Evolutionary conservation across 108 stramenopile species (phyloP), one percentile per base, ranked within the genome.

Genomic region (Nitzschia palea): DNA sequence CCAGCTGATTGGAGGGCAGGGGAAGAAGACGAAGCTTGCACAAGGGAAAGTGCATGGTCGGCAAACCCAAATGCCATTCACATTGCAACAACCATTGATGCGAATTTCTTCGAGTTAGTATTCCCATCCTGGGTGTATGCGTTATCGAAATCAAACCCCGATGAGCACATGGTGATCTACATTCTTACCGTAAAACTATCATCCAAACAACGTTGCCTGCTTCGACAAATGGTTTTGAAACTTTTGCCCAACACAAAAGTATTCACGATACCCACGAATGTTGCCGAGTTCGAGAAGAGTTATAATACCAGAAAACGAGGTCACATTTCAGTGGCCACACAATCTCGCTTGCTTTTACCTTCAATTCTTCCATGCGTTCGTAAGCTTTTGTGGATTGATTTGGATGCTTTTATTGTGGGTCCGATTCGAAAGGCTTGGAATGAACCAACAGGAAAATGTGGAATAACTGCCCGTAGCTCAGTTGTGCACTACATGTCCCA

Each of bases 201-300:
- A n/a, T 22, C 25, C 10, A 55, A 55, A 20, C 30, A 55, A 29
- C 54, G 54, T 12, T 55, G 54, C n/a, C 54, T 55, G 6, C 30
- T 55, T 5, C 10, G 54, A 29, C 31, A 14, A 4, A 55, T 55
- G 28, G 54, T 55, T 6, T 55, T 33, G n/a, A 29, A 55, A 30
- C 5, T 32, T 10, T 55, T 55, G 28, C 54, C 54, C 31, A 55
- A 55, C 28, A 14, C 54, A 10, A 29, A 55, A 28, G 28, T 55
- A 10, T 55, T 32, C 54, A 55, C 54, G 9, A 55, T 55, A 55
- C 31, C 54, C 12, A 55, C 54, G 5, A 33, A 55, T 28, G 30
- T 32, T 33, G 31, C 31, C 4, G 10, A 32, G 28, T 29, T 29
- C 28, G 31, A 55, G 10, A 5, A 32, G 28, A 10, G 12, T 5